Base-by-base conservation (phyloP, 31 red algal genomes). In the Asparagopsis taxiformis region DNA sequence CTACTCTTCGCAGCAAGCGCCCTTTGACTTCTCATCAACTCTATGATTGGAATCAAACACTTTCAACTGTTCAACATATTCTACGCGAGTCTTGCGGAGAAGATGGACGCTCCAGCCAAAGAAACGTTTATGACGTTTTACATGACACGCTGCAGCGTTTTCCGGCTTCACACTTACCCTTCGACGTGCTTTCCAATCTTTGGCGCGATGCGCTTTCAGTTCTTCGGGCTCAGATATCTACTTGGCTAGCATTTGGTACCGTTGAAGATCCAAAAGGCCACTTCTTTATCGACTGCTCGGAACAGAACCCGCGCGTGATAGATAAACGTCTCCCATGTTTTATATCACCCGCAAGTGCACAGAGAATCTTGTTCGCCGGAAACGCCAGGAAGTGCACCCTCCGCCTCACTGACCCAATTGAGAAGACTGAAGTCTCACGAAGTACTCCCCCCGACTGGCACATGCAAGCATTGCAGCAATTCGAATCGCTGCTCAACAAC, bases 201-300 rank as follows among this genome's bases (percentile, higher is more conserved):
- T 75, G 70, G 70, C 39, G 37, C 37, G 70, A 75, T 35, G 55
- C 61, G 53, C 29, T 75, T 24, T 58, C 70, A 7, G 61, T 75
- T 59, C 21, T 75, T 1, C 19, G 37, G 2, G 70, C 25, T 1
- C 70, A 75, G 3, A 21, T 75, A 21, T 59, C 35, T 56, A 31
- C 37, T 1, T 75, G 49, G 35, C 29, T 75, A 36, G 55, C 44
- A 22, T 55, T 60, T 48, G 70, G 46, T 75, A 29, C 34, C 2
- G 49, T 75, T 30, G 39, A 29, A 0, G 70, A 75, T 29, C 53
- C 70, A 21, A 55, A 31, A 3, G 28, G 39, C 25, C 34, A 75
- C 28, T 75, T 75, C 35, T 75, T 75, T 31, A 75, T 75, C 37
- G 13, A 52, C 8, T 9, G 29, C 19, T 8, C 7, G 29, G 20